phyloP scores from a whole-genome alignment of 371 early-diverging fungal genomes.

The Conidiobolus incongruus region DNA sequence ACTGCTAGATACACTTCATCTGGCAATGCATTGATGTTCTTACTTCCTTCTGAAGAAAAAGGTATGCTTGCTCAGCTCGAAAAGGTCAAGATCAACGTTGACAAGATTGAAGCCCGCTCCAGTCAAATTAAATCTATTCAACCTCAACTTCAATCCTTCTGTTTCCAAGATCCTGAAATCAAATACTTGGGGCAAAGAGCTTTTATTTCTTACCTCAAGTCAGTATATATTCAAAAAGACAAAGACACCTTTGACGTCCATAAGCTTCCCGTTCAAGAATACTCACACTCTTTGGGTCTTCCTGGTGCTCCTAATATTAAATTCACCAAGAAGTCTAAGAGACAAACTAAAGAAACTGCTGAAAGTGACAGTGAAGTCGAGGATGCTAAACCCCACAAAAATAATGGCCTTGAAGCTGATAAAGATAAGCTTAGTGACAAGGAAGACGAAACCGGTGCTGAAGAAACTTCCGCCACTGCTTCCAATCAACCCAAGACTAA shows the following conservation, averaged over 20 bases:
- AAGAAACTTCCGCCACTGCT: slow-evolving; percentile 6
- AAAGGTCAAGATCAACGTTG: slow-evolving; percentile 58
- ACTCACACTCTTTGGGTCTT: slow-evolving; percentile 72
- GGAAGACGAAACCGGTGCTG: slow-evolving; percentile 8
- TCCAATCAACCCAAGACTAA: slow-evolving; percentile 32
- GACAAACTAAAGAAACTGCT: background rate
- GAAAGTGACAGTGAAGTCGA: slow-evolving; percentile 6
- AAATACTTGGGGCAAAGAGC: slow-evolving; percentile 90
- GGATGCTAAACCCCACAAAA: too few relatives aligned
- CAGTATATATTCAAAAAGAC: slow-evolving; percentile 68
- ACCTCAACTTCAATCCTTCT: slow-evolving; percentile 64
- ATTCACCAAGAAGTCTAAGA: slow-evolving; percentile 30
- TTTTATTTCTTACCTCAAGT: slow-evolving; percentile 83
- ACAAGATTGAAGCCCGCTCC: slow-evolving; percentile 57
- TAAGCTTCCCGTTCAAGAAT: slow-evolving; percentile 63
- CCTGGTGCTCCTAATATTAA: slow-evolving; percentile 87
- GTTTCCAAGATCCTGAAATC: slow-evolving; percentile 81
- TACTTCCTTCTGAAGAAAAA: slow-evolving; percentile 70
- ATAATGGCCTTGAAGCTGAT: too few relatives aligned
- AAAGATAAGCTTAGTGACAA: slow-evolving; percentile 16
- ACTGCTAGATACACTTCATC: slow-evolving; percentile 88
- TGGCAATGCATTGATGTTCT: slow-evolving; percentile 67
- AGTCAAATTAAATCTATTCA: slow-evolving; percentile 36
- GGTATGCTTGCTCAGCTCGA: slow-evolving; percentile 51
- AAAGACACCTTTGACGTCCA: slow-evolving; percentile 71